Evolutionary conservation across 306 rosid genomes (phyloP).

Genomic region (Vigna nakashimae): DNA sequence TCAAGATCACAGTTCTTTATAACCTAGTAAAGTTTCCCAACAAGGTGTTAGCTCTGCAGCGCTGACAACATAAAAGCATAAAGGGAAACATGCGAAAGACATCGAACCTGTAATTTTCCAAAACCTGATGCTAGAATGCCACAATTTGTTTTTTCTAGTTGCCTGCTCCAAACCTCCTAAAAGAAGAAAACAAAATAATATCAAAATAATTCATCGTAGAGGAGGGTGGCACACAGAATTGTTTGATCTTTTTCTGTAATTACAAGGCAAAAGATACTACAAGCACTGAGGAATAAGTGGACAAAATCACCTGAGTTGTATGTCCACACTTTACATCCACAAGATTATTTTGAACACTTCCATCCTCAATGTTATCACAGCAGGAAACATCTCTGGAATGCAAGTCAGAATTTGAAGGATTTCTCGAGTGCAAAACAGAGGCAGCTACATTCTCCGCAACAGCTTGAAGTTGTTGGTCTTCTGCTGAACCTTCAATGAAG

Average conservation of each 20-base stretch:
- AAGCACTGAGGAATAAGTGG: conserved; percentile 15
- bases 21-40: conserved; percentile 55
- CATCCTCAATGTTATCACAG: conserved; percentile 48
- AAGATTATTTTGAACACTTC: conserved; percentile 43
- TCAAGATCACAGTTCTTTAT: conserved; percentile 86
- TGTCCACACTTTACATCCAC: conserved; percentile 44
- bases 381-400: conserved; percentile 49
- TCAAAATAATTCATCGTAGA: neutral
- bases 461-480: conserved; percentile 92
- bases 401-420: conserved; percentile 55
- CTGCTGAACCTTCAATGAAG: conserved; percentile 58
- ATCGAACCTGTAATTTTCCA: conserved; percentile 81
- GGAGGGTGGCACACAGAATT: neutral
- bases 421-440: conserved; percentile 69
- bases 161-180: conserved; percentile 65
- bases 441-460: conserved; percentile 95
- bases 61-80: conserved; percentile 32
- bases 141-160: conserved; percentile 61
- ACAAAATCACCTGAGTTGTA: conserved; percentile 55
- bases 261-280: neutral
- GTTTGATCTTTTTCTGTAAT: conserved; percentile 22
- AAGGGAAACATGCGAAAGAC: conserved; percentile 28
- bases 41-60: conserved; percentile 25
- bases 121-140: conserved; percentile 69
- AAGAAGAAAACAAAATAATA: conserved; percentile 22